Conservation (phyloP, 2,329 filamentous ascomycete species). For the Trichophyton simii region DNA sequence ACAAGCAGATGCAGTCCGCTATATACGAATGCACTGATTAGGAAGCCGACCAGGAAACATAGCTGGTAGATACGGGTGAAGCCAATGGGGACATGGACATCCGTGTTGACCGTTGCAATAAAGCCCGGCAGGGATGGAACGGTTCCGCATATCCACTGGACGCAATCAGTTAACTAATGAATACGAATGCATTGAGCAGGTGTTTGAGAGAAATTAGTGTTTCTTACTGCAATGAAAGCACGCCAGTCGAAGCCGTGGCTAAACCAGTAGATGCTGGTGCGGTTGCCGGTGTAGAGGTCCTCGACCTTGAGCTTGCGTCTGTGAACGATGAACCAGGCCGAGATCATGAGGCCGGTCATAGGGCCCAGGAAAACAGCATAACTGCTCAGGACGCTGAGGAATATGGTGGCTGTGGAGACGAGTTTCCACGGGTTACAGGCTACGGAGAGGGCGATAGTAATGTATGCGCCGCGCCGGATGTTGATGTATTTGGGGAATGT, state of each 20-base stretch:
- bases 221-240: slow-evolving; percentile 20
- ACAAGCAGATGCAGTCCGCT: slow-evolving; percentile 22
- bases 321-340: slow-evolving; percentile 26
- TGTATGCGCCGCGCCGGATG: slow-evolving; percentile 43
- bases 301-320: slow-evolving; percentile 30
- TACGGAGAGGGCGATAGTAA: slow-evolving; percentile 18
- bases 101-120: slow-evolving; percentile 19
- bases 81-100: slow-evolving; percentile 14
- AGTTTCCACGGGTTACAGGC: slow-evolving; percentile 40
- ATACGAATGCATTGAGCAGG: not conserved
- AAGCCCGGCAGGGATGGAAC: slow-evolving; percentile 25
- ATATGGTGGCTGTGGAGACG: slow-evolving; percentile 34
- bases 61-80: slow-evolving; percentile 33
- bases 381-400: slow-evolving; percentile 36
- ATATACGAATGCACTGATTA: slow-evolving; percentile 28
- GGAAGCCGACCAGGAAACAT: slow-evolving; percentile 30
- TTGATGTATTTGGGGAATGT: slow-evolving; percentile 44
- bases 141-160: slow-evolving; percentile 11
- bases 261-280: slow-evolving; percentile 34
- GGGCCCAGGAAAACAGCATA: slow-evolving; percentile 39
- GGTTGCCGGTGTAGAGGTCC: slow-evolving; percentile 30
- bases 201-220: not conserved
- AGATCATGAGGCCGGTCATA: slow-evolving; percentile 26
- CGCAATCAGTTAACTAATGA: not conserved
- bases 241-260: slow-evolving; percentile 35